A percentile compares a stretch with the other conserved stretches of the same genome.
These are phyloP conservation scores for Leccinum arenicola DNA, from an alignment of 768 basidiomycete species.

Conservation along the genomic window DNA sequence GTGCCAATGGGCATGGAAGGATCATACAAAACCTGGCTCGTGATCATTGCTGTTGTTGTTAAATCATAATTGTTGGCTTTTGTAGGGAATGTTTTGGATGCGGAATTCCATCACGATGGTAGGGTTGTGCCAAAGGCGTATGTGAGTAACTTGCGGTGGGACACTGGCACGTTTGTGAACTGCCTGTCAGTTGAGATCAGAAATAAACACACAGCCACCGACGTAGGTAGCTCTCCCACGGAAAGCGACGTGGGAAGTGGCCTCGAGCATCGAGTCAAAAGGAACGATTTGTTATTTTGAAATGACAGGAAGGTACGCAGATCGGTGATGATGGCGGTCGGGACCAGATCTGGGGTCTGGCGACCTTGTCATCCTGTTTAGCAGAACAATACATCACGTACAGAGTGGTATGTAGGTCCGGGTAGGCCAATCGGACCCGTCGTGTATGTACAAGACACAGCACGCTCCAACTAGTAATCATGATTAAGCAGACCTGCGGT, in stretches of 20 bases:
- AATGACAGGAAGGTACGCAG: constrained; percentile 3
- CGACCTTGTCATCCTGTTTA: not conserved
- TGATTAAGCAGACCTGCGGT: not conserved
- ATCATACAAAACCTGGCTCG: constrained; percentile 47
- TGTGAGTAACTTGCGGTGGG: too few relatives aligned
- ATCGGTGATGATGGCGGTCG: not conserved
- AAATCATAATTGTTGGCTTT: constrained; percentile 53
- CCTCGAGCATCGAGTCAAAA: not conserved
- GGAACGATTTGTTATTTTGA: not conserved
- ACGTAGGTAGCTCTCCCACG: not conserved
- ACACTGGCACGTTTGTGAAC: too few relatives aligned
- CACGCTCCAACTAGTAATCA: not conserved
- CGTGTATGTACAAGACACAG: not conserved
- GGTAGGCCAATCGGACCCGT: not conserved
- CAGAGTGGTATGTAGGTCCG: not conserved
- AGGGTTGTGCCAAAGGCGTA: too few relatives aligned
- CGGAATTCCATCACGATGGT: constrained; percentile 34
- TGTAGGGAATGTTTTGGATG: constrained; percentile 32
- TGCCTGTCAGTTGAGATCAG: not conserved
- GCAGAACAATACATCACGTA: not conserved
- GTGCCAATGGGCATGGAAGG: constrained; percentile 28
- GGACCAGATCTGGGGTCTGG: not conserved
- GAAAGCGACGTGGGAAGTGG: not conserved
- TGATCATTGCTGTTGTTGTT: constrained; percentile 44
- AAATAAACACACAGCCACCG: not conserved